These are phyloP conservation scores for Metarhizium humberi DNA, from an alignment of 2,329 filamentous ascomycete genomes.

Conservation along the genomic window DNA sequence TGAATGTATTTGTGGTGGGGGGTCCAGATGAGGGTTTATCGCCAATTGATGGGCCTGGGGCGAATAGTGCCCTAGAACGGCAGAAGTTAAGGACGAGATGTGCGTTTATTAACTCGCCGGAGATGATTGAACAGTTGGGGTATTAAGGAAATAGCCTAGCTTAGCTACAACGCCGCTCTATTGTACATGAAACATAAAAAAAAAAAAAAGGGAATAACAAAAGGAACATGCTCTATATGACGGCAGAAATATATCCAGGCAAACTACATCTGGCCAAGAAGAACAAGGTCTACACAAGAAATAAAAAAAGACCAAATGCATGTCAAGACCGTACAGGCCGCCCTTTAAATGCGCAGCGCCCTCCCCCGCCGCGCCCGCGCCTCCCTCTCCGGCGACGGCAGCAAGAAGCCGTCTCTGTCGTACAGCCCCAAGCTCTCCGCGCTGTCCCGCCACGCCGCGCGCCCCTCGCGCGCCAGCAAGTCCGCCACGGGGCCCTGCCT, in stretches of 20 bases:
- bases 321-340: too few species aligned
- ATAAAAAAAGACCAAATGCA: too few species aligned
- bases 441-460: constrained; percentile 16
- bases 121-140: constrained; percentile 31
- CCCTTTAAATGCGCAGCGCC: background rate
- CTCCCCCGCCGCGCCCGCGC: background rate
- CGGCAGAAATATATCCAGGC: too few species aligned
- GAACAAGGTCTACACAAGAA: too few species aligned
- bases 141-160: constrained; percentile 17
- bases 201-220: background rate
- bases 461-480: constrained; percentile 14
- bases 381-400: constrained; percentile 30
- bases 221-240: too few species aligned
- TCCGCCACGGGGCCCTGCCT: constrained; percentile 19
- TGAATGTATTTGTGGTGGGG: constrained; percentile 32
- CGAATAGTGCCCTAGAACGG: constrained; percentile 21
- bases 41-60: constrained; percentile 24
- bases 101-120: constrained; percentile 33
- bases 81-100: constrained; percentile 38
- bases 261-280: too few species aligned
- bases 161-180: background rate
- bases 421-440: constrained; percentile 33
- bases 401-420: constrained; percentile 36
- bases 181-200: background rate
- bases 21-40: constrained; percentile 32